Conservation (phyloP, 2,329 filamentous ascomycete species). For the Fusarium brachygibbosum region DNA sequence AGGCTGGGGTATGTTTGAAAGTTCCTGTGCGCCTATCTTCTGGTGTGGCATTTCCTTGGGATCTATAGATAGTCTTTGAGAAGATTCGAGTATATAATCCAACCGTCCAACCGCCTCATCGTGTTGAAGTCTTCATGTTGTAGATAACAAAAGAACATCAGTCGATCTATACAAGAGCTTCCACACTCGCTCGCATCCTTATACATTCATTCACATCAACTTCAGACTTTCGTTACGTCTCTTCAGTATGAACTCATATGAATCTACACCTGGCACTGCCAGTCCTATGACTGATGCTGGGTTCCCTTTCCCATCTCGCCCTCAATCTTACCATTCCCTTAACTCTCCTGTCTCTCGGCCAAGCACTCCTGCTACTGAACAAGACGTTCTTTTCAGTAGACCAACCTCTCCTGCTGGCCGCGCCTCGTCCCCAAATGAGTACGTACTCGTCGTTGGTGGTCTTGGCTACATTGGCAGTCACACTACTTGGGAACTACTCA, state of each 20-base stretch:
- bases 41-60: not conserved
- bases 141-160: not conserved
- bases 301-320: not conserved
- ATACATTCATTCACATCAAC: not conserved
- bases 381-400: not conserved
- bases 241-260: not conserved
- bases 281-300: not conserved
- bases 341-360: not conserved
- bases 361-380: conserved; percentile 2
- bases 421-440: not conserved
- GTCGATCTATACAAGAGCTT: not conserved
- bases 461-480: conserved; percentile 21
- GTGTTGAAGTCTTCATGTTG: not conserved
- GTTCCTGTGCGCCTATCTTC: not conserved
- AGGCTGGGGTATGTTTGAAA: not conserved
- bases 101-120: not conserved
- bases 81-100: not conserved
- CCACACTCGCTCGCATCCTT: not conserved
- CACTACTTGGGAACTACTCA: conserved; percentile 5
- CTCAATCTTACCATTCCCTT: not conserved
- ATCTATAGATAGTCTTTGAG: not conserved
- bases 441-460: conserved; percentile 12
- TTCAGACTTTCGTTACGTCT: not conserved
- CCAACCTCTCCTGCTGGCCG: not conserved
- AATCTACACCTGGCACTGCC: not conserved